Evolutionary conservation across 2,329 filamentous ascomycete species (phyloP).

Genomic region (Fusarium scirpi): DNA sequence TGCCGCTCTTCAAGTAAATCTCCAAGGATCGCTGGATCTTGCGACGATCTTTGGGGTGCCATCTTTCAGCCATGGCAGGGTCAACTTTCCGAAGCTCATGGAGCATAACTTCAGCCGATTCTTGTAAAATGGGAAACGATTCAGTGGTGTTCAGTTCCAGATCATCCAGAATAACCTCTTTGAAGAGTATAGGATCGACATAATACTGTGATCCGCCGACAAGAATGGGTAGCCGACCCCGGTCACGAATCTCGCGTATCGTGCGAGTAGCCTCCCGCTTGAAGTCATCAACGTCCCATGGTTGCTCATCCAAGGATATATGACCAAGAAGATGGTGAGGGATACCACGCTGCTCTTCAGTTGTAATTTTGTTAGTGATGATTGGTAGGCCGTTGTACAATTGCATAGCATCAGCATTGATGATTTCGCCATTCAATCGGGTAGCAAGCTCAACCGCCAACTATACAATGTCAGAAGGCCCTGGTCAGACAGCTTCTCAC

Average conservation of each 20-base stretch:
- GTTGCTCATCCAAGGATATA: slow-evolving; percentile 78
- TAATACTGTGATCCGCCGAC: slow-evolving; percentile 98
- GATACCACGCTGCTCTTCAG: slow-evolving; percentile 79
- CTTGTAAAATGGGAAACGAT: slow-evolving; percentile 77
- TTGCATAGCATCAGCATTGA: slow-evolving; percentile 99
- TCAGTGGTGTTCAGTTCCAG: slow-evolving; percentile 52
- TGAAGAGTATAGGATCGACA: slow-evolving; percentile 86
- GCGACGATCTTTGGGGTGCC: slow-evolving; percentile 93
- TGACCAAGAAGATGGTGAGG: slow-evolving; percentile 90
- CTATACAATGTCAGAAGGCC: slow-evolving; percentile 58
- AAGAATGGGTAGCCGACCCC: slow-evolving; percentile 86
- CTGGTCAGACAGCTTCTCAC: slow-evolving; percentile 28
- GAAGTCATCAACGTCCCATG: slow-evolving; percentile 87
- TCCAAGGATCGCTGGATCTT: slow-evolving; percentile 92
- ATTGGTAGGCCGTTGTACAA: slow-evolving; percentile 92
- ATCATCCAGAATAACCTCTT: slow-evolving; percentile 67
- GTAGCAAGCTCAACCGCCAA: slow-evolving; percentile 89
- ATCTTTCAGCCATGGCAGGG: slow-evolving; percentile 86
- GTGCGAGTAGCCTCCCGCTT: slow-evolving; percentile 74
- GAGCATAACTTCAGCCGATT: slow-evolving; percentile 77
- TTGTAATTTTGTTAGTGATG: slow-evolving; percentile 92
- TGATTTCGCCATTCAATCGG: slow-evolving; percentile 89
- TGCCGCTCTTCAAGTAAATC: slow-evolving; percentile 87
- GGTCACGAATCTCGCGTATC: slow-evolving; percentile 80
- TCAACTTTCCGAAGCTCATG: slow-evolving; percentile 82